Conservation (phyloP, 1,284 basidiomycete genomes). For the Lignosus rhinocerotis region DNA sequence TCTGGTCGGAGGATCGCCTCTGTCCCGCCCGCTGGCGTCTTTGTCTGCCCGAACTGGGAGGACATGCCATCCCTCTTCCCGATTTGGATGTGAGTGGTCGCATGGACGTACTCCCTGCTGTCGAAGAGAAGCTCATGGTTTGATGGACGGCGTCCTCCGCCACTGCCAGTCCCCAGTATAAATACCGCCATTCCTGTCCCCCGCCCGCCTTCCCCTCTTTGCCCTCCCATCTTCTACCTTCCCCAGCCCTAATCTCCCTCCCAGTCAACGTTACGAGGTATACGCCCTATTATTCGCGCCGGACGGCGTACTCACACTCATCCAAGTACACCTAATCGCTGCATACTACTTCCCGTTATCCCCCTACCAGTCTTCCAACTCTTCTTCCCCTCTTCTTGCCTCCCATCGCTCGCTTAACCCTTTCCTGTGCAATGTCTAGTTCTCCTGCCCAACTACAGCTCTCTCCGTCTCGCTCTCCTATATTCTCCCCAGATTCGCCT, state of each 20-base stretch:
- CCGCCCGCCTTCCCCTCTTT: slow-evolving; percentile 18
- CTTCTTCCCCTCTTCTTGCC: not conserved
- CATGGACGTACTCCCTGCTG: slow-evolving; percentile 21
- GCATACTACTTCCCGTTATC: slow-evolving; percentile 21
- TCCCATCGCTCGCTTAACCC: not conserved
- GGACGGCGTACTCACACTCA: not conserved
- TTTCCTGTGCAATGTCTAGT: slow-evolving; percentile 16
- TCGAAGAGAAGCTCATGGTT: slow-evolving; percentile 24
- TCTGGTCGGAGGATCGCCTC: slow-evolving; percentile 17
- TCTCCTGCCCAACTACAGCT: slow-evolving; percentile 19
- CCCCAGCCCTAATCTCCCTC: slow-evolving; percentile 13
- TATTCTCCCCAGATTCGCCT: slow-evolving; percentile 17
- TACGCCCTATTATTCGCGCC: slow-evolving; percentile 11
- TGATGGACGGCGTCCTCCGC: slow-evolving; percentile 23
- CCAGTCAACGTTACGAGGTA: slow-evolving; percentile 10
- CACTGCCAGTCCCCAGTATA: slow-evolving; percentile 14
- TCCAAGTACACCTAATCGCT: slow-evolving; percentile 24
- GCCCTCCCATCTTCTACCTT: slow-evolving; percentile 11
- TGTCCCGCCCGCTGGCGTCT: slow-evolving; percentile 11
- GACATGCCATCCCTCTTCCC: slow-evolving; percentile 14
- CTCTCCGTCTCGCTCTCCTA: slow-evolving; percentile 16
- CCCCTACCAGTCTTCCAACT: slow-evolving; percentile 1
- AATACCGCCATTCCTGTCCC: slow-evolving; percentile 20
- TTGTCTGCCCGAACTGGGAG: slow-evolving; percentile 6
- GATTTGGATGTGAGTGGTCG: slow-evolving; percentile 15